phyloP scores from a whole-genome alignment of 352 stramenopile species.

The Elongisporangium anandrum region DNA sequence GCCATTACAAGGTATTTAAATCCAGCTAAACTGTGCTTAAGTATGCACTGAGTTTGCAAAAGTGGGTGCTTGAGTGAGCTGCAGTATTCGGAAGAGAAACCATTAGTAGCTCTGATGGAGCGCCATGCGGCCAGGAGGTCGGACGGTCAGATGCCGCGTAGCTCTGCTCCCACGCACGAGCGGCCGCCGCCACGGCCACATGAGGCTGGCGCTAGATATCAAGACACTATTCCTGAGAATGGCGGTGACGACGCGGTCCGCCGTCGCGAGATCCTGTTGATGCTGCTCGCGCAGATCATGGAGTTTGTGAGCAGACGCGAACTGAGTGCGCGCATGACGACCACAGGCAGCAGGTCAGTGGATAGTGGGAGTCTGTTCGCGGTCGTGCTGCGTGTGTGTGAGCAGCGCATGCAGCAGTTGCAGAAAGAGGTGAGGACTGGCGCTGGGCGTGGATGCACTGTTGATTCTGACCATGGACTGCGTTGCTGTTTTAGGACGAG shows the following conservation, averaged over 20 bases:
- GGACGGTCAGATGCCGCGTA: background rate
- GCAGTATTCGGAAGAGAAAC: background rate
- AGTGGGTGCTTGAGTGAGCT: background rate
- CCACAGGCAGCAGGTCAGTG: conserved; percentile 14
- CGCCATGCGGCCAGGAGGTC: background rate
- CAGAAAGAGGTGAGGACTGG: conserved; percentile 1
- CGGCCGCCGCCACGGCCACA: background rate
- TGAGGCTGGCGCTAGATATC: background rate
- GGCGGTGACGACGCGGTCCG: conserved; percentile 6
- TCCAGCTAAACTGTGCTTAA: background rate
- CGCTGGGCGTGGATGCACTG: too few relatives aligned
- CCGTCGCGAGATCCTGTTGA: conserved; percentile 32
- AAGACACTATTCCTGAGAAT: background rate
- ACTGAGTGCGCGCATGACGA: conserved; percentile 20
- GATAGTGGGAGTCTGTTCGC: conserved; percentile 37
- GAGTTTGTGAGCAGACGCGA: conserved; percentile 54
- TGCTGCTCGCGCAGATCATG: conserved; percentile 41
- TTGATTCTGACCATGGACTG: background rate
- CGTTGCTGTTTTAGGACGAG: background rate
- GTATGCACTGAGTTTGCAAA: background rate
- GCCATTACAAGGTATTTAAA: background rate
- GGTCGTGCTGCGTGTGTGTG: conserved; percentile 46
- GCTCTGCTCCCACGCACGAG: background rate
- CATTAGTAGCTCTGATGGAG: background rate
- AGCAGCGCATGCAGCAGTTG: conserved; percentile 41